These are phyloP conservation scores for Nakaseomyces glabratus DNA, from an alignment of 1,139 yeast species.

Conservation along the genomic window DNA sequence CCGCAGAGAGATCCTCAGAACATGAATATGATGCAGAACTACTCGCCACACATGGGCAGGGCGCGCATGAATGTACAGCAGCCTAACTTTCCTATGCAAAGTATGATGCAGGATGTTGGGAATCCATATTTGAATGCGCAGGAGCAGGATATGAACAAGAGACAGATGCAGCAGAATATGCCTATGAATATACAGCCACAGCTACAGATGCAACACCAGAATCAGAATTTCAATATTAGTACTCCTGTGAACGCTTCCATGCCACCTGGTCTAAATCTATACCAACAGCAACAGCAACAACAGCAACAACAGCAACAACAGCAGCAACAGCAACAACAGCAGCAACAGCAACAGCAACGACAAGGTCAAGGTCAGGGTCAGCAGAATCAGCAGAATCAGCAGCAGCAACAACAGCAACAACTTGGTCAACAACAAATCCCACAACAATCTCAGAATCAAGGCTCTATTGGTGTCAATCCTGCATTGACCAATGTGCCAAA, in stretches of 20 bases:
- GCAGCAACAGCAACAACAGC: constrained; percentile 14
- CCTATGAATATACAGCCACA: constrained; percentile 4
- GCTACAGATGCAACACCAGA: constrained; percentile 6
- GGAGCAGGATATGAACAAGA: constrained; percentile 5
- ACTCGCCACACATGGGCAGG: constrained; percentile 23
- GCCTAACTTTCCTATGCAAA: constrained; percentile 6
- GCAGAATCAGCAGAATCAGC: constrained; percentile 9
- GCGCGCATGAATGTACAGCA: constrained; percentile 19
- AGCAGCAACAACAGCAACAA: constrained; percentile 9
- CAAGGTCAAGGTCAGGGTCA: constrained; percentile 12
- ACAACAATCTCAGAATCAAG: constrained; percentile 7
- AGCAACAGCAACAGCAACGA: constrained; percentile 14
- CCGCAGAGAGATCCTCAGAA: constrained; percentile 11
- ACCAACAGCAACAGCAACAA: constrained; percentile 13
- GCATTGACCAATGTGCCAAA: constrained; percentile 13
- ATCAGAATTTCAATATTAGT: constrained; percentile 3
- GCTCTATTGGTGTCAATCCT: constrained; percentile 3
- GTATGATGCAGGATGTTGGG: constrained; percentile 2
- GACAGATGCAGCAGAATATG: constrained; percentile 3
- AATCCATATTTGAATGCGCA: constrained; percentile 5
- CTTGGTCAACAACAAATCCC: constrained; percentile 8
- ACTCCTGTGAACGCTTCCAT: constrained; percentile 2
- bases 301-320: constrained; percentile 16
- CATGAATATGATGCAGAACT: constrained; percentile 6
- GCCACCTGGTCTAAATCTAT: constrained; percentile 8